Conservation (phyloP, 2,329 filamentous ascomycete genomes). For the Nemania sp. region DNA sequence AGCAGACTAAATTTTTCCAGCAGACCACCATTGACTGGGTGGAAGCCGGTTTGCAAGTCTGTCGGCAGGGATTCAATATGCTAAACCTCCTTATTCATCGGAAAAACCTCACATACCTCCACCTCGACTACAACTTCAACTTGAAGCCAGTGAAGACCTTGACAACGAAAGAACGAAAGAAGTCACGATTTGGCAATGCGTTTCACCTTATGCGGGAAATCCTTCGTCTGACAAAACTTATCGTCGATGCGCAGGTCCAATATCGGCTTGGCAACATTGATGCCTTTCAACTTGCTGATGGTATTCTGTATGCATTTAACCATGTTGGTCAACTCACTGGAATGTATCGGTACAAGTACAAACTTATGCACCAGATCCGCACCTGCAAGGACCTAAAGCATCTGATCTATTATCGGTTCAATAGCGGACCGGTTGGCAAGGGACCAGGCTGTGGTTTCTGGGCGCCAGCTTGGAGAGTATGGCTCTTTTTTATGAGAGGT, state of each 20-base stretch:
- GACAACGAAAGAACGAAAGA: constrained; percentile 98
- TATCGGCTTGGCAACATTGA: constrained; percentile 98
- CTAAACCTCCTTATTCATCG: constrained; percentile 96
- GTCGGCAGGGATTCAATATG: constrained; percentile 99
- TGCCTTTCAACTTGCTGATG: constrained; percentile 97
- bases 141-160: constrained; percentile 98
- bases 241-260: constrained; percentile 98
- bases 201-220: constrained; percentile 99
- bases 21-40: constrained; percentile 99
- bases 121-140: constrained; percentile 99
- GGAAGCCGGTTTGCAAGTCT: constrained; percentile 97
- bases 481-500: constrained; percentile 99
- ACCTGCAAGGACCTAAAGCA: constrained; percentile 99
- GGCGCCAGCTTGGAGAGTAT: constrained; percentile 98
- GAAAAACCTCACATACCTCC: constrained; percentile 97
- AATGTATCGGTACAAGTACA: constrained; percentile 99
- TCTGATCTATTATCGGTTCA: constrained; percentile 98
- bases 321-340: constrained; percentile 97
- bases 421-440: constrained; percentile 95
- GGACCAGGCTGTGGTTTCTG: constrained; percentile 98
- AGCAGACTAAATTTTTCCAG: constrained; percentile 99
- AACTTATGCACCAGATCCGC: constrained; percentile 99
- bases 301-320: constrained; percentile 99
- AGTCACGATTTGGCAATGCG: constrained; percentile 98
- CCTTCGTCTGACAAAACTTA: constrained; percentile 92